A percentile compares a stretch with the other conserved stretches of the same genome.
phyloP scores from a whole-genome alignment of 2,329 filamentous ascomycete genomes.

The Ophiostoma quercus region DNA sequence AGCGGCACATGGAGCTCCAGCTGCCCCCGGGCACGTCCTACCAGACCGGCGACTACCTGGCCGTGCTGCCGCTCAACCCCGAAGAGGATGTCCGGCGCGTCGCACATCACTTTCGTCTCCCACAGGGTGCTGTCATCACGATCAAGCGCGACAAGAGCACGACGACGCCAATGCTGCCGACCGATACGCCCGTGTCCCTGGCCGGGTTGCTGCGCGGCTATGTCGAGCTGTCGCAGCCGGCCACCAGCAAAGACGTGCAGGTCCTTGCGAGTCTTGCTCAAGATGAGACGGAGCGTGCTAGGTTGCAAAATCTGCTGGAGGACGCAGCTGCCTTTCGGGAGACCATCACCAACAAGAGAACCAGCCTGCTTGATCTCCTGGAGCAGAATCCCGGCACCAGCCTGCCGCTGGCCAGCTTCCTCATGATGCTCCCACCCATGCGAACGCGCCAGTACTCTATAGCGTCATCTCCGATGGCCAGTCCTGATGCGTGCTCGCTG shows the following conservation, averaged over 20 bases:
- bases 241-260: constrained; percentile 53
- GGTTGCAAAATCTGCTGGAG: constrained; percentile 34
- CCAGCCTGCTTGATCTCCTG: constrained; percentile 58
- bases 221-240: constrained; percentile 66
- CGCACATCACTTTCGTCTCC: constrained; percentile 59
- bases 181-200: constrained; percentile 53
- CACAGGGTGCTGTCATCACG: constrained; percentile 62
- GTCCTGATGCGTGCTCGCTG: constrained; percentile 47
- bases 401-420: constrained; percentile 54
- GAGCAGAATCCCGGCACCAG: constrained; percentile 50
- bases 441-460: constrained; percentile 52
- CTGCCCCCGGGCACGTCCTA: constrained; percentile 63
- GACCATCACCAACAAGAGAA: constrained; percentile 49
- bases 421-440: constrained; percentile 62
- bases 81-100: constrained; percentile 56
- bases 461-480: constrained; percentile 63
- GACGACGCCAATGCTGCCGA: constrained; percentile 50
- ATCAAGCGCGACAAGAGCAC: constrained; percentile 48
- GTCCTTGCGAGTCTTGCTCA: constrained; percentile 32
- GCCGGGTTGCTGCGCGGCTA: constrained; percentile 62
- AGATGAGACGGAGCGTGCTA: constrained; percentile 22
- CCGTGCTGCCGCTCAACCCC: constrained; percentile 65
- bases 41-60: constrained; percentile 68
- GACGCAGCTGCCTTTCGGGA: constrained; percentile 45
- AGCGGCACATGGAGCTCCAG: constrained; percentile 59